phyloP scores from a whole-genome alignment of 2,329 filamentous ascomycete species.

The Lachnellula cervina region DNA sequence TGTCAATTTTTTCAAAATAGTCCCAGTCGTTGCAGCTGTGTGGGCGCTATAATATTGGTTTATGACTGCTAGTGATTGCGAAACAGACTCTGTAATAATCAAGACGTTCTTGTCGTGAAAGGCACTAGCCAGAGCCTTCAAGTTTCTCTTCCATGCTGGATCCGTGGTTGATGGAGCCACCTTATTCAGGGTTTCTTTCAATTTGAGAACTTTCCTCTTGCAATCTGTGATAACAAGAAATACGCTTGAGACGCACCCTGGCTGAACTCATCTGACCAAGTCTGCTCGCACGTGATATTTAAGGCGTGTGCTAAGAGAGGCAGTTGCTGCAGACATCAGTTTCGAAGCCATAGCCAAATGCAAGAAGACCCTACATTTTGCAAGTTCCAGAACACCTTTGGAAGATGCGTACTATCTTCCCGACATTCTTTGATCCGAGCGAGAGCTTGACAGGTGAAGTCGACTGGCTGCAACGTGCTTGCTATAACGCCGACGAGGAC shows the following conservation, averaged over 20 bases:
- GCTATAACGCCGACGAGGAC: background rate
- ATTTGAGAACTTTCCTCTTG: background rate
- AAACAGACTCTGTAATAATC: background rate
- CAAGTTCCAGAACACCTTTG: background rate
- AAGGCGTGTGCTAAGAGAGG: background rate
- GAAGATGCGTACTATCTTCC: background rate
- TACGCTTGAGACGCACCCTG: background rate
- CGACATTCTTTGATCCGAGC: background rate
- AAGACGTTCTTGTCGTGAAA: background rate
- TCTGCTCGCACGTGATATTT: background rate
- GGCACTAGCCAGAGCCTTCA: background rate
- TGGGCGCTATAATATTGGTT: conserved; percentile 1
- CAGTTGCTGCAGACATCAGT: background rate
- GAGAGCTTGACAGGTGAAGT: background rate
- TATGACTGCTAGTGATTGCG: background rate
- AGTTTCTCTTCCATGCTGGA: background rate
- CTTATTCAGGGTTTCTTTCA: background rate
- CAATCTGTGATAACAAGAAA: background rate
- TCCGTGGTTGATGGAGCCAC: background rate
- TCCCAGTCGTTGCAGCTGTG: background rate
- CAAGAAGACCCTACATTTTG: background rate
- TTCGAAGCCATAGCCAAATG: background rate
- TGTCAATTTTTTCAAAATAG: background rate
- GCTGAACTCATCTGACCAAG: background rate
- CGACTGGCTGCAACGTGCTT: background rate